Conservation (phyloP, 352 stramenopile species). For the Phytophthora boehmeriae region DNA sequence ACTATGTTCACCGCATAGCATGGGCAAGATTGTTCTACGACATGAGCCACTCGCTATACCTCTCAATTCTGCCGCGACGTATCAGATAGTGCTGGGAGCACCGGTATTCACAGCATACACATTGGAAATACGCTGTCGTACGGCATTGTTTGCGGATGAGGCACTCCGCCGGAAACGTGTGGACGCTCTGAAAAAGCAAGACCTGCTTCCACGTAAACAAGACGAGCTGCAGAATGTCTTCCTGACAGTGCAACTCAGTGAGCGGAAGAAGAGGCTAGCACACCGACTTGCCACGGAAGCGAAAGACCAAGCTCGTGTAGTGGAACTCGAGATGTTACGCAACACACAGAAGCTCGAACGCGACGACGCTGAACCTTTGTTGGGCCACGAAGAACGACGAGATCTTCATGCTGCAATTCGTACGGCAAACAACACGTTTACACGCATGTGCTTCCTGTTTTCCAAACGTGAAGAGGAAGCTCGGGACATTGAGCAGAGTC, state of each 20-base stretch:
- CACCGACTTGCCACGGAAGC: conserved; percentile 51
- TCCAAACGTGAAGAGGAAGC: conserved; percentile 77
- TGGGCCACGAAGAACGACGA: conserved; percentile 48
- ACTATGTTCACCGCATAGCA: conserved; percentile 64
- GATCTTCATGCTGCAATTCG: conserved; percentile 48
- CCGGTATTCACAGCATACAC: conserved; percentile 76
- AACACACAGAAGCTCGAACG: conserved; percentile 52
- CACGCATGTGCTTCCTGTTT: conserved; percentile 68
- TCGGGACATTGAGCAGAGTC: conserved; percentile 61
- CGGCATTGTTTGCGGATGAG: conserved; percentile 53
- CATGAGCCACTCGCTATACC: conserved; percentile 66
- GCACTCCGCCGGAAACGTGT: conserved; percentile 52
- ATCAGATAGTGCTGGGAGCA: conserved; percentile 78
- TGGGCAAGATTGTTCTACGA: conserved; percentile 69
- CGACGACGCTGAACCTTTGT: conserved; percentile 42
- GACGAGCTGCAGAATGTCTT: conserved; percentile 75
- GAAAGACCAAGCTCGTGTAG: conserved; percentile 47
- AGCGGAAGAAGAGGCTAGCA: conserved; percentile 68
- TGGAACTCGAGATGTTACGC: conserved; percentile 58
- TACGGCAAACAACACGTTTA: conserved; percentile 49
- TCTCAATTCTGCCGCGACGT: conserved; percentile 50
- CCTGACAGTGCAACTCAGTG: conserved; percentile 69
- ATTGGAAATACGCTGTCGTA: conserved; percentile 55
- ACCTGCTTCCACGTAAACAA: conserved; percentile 57
- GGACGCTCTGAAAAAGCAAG: conserved; percentile 70